Percentiles rank a stretch among this genome's conserved stretches.
Conservation (phyloP, 2,329 filamentous ascomycete species). For the Colletotrichum truncatum region DNA sequence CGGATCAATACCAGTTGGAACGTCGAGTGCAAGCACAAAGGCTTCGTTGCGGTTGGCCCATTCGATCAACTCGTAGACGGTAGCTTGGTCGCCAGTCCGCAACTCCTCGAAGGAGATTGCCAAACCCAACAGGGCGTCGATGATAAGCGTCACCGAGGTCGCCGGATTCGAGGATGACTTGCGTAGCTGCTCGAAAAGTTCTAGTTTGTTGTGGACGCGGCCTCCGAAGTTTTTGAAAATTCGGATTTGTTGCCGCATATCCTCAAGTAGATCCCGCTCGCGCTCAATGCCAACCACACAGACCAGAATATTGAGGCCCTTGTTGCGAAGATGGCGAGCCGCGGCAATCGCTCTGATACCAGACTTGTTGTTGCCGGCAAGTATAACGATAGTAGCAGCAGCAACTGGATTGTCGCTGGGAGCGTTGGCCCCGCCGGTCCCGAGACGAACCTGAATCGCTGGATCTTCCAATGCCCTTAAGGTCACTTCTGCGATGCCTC, state of each 20-base stretch:
- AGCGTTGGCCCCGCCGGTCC: slow-evolving; percentile 44
- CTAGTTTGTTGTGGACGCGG: slow-evolving; percentile 69
- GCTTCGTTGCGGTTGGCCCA: slow-evolving; percentile 93
- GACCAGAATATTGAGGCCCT: slow-evolving; percentile 81
- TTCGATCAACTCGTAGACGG: slow-evolving; percentile 88
- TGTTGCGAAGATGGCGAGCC: slow-evolving; percentile 85
- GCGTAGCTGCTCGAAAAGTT: slow-evolving; percentile 68
- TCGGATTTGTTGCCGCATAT: slow-evolving; percentile 81
- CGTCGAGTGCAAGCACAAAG: slow-evolving; percentile 85
- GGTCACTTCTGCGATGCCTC: slow-evolving; percentile 87
- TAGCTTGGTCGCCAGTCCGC: slow-evolving; percentile 81
- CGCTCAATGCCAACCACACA: slow-evolving; percentile 88
- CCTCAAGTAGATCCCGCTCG: slow-evolving; percentile 82
- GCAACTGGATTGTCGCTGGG: slow-evolving; percentile 35
- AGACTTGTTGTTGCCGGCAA: slow-evolving; percentile 96
- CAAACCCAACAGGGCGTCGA: slow-evolving; percentile 89
- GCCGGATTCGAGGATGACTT: slow-evolving; percentile 46
- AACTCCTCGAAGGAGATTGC: slow-evolving; percentile 91
- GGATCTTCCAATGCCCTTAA: slow-evolving; percentile 73
- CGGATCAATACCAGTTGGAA: slow-evolving; percentile 88
- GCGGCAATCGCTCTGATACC: slow-evolving; percentile 87
- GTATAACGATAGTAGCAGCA: slow-evolving; percentile 68
- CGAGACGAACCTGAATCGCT: slow-evolving; percentile 64
- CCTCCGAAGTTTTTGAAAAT: slow-evolving; percentile 88
- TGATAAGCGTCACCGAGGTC: slow-evolving; percentile 77